Percentiles rank a stretch among this genome's conserved stretches.
These are phyloP conservation scores for Barnettozyma salicaria DNA, from an alignment of 805 yeast genomes.

Conservation along the genomic window DNA sequence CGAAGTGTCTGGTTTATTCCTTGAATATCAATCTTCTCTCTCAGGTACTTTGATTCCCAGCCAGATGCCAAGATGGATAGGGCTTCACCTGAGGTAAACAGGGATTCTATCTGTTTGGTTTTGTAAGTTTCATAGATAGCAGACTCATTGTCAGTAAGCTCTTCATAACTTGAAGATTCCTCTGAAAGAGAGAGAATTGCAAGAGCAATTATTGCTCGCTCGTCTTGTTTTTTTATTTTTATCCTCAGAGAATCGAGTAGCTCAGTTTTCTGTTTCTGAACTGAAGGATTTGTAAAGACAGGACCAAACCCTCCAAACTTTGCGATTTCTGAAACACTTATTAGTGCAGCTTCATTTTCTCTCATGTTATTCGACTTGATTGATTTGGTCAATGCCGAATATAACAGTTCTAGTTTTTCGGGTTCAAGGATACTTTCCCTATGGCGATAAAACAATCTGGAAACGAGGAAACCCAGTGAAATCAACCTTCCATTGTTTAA, in stretches of 20 bases:
- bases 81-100: slow-evolving; percentile 83
- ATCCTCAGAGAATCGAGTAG: slow-evolving; percentile 30
- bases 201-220: slow-evolving; percentile 49
- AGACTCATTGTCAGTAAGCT: slow-evolving; percentile 26
- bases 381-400: slow-evolving; percentile 1
- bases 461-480: slow-evolving; percentile 39
- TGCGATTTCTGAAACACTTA: slow-evolving; percentile 31
- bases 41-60: slow-evolving; percentile 58
- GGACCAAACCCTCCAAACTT: slow-evolving; percentile 34
- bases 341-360: slow-evolving; percentile 17
- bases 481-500: slow-evolving; percentile 21
- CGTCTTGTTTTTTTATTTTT: slow-evolving; percentile 51
- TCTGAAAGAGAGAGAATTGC: slow-evolving; percentile 45
- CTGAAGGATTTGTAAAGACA: slow-evolving; percentile 11
- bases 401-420: neutral
- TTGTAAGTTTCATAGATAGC: slow-evolving; percentile 52
- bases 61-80: slow-evolving; percentile 66
- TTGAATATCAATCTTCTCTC: slow-evolving; percentile 49
- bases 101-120: slow-evolving; percentile 67
- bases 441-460: slow-evolving; percentile 33
- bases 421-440: slow-evolving; percentile 9
- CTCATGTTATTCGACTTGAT: slow-evolving; percentile 11
- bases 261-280: slow-evolving; percentile 19
- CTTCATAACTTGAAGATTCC: slow-evolving; percentile 22
- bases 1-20: slow-evolving; percentile 8